These are phyloP conservation scores for Corylus heterophylla DNA, from an alignment of 306 rosid genomes.

Conservation along the genomic window DNA sequence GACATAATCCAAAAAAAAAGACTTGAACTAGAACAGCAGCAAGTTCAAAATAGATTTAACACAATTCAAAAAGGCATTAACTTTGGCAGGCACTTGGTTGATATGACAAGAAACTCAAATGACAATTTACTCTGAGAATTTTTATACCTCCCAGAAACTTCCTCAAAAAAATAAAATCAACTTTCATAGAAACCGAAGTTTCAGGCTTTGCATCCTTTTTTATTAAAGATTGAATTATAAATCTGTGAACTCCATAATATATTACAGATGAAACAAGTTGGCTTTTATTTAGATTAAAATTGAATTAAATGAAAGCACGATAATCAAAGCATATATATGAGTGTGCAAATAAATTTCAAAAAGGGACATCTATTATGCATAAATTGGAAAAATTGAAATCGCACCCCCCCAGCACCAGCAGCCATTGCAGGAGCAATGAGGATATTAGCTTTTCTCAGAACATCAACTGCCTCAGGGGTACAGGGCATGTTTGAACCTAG, in stretches of 20 bases:
- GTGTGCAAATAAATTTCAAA: not conserved
- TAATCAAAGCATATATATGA: not conserved
- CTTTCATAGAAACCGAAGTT: not conserved
- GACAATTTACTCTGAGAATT: not conserved
- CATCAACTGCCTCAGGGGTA: constrained; percentile 84
- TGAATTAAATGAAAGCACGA: not conserved
- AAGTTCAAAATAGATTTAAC: not conserved
- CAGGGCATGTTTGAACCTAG: constrained; percentile 98
- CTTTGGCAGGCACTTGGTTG: not conserved
- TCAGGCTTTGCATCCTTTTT: not conserved
- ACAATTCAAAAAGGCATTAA: not conserved
- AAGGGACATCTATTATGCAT: constrained; percentile 15
- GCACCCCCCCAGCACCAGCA: constrained; percentile 99
- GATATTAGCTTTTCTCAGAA: constrained; percentile 86
- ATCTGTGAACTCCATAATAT: not conserved
- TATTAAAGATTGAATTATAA: not conserved
- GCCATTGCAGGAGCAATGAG: constrained; percentile 98
- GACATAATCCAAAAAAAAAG: not conserved
- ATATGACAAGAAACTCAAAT: not conserved
- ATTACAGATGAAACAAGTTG: constrained; percentile 1
- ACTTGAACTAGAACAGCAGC: not conserved
- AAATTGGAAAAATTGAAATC: constrained; percentile 37
- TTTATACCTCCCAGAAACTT: not conserved
- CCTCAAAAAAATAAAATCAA: not conserved
- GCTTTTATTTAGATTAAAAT: not conserved